Conservation (phyloP, 345 rosid species). For the Melaleuca alternifolia region DNA sequence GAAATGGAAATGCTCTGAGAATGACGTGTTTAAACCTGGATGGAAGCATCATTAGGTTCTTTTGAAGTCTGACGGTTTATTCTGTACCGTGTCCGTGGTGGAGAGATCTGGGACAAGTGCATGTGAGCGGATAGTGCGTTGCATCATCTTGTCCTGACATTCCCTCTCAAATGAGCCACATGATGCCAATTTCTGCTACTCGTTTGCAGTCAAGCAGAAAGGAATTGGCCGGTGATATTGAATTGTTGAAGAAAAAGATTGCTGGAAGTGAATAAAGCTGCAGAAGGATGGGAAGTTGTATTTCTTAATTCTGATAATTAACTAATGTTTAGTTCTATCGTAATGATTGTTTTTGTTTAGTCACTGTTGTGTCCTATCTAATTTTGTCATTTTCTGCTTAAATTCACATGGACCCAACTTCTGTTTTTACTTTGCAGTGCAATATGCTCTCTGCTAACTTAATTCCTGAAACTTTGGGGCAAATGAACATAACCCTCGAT, state of each 20-base stretch:
- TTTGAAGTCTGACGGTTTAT: neutral
- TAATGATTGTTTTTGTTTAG: neutral
- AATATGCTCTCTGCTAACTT: neutral
- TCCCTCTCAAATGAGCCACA: neutral
- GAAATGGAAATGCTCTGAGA: neutral
- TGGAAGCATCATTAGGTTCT: neutral
- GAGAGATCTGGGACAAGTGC: neutral
- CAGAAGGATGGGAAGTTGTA: neutral
- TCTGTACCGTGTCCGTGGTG: neutral
- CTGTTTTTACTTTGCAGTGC: neutral
- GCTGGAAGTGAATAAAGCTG: conserved; percentile 56
- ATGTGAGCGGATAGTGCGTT: neutral
- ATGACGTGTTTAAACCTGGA: neutral
- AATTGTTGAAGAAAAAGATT: conserved; percentile 79
- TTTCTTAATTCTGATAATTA: neutral
- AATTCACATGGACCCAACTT: neutral
- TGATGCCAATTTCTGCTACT: neutral
- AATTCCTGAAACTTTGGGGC: neutral
- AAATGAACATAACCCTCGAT: neutral
- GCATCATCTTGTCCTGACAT: neutral
- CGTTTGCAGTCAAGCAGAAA: conserved; percentile 77
- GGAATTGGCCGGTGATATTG: conserved; percentile 80
- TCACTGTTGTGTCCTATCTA: neutral
- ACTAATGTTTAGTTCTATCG: neutral
- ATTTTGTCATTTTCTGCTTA: neutral